Evolutionary conservation across 768 basidiomycete species (phyloP).

Genomic region (Trametes meyenii): DNA sequence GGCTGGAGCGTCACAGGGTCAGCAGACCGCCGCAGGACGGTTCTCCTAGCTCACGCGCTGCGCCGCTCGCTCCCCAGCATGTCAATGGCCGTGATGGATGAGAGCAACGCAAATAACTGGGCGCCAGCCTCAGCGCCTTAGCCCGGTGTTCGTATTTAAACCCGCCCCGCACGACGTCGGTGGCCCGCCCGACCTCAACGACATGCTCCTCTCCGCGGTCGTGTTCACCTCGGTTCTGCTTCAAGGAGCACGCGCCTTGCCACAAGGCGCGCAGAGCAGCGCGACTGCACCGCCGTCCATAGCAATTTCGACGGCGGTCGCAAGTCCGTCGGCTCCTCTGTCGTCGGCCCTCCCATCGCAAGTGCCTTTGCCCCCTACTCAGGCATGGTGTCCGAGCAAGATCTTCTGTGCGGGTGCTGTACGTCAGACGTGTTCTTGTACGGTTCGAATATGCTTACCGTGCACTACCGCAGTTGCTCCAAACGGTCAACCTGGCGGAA

Average conservation of each 20-base stretch:
- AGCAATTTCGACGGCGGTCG: slow-evolving; percentile 60
- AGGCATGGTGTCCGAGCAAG: slow-evolving; percentile 74
- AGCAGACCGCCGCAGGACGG: slow-evolving; percentile 11
- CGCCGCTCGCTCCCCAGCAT: background rate
- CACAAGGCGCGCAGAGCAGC: slow-evolving; percentile 16
- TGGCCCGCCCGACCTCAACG: slow-evolving; percentile 2
- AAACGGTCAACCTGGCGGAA: slow-evolving; percentile 81
- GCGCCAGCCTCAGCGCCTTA: background rate
- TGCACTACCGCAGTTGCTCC: slow-evolving; percentile 57
- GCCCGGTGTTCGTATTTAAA: slow-evolving; percentile 11
- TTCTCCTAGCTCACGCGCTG: background rate
- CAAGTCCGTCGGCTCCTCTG: slow-evolving; percentile 62
- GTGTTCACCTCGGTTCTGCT: slow-evolving; percentile 9
- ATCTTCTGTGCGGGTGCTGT: slow-evolving; percentile 85
- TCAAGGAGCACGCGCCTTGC: slow-evolving; percentile 3
- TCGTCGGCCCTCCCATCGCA: slow-evolving; percentile 64
- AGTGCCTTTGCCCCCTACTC: slow-evolving; percentile 61
- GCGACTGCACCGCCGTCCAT: slow-evolving; percentile 35
- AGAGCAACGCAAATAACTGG: slow-evolving; percentile 8
- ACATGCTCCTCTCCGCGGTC: slow-evolving; percentile 5
- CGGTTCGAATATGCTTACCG: background rate
- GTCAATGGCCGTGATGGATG: slow-evolving; percentile 10
- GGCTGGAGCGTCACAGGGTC: slow-evolving; percentile 10
- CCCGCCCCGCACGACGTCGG: background rate
- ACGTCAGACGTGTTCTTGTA: slow-evolving; percentile 33